These are phyloP conservation scores for Ascochyta lentis DNA, from an alignment of 2,329 filamentous ascomycete species.

Conservation along the genomic window DNA sequence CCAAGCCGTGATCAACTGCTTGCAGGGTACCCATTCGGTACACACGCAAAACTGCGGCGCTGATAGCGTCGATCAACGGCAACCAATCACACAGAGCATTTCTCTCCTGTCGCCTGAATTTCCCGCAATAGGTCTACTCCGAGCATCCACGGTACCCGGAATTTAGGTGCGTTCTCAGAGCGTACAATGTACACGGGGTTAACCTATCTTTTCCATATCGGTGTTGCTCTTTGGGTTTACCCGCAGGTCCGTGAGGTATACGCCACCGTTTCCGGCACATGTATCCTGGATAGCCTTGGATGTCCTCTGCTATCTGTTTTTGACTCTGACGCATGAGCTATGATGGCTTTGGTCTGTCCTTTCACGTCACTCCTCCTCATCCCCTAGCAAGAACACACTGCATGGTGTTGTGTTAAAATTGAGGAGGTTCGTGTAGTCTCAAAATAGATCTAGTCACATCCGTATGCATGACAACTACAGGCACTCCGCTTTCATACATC, in stretches of 20 bases:
- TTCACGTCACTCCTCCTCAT: too few species aligned
- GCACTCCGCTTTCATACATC: constrained; percentile 7
- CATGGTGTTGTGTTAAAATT: not conserved
- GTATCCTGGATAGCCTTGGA: not conserved
- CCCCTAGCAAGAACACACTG: not conserved
- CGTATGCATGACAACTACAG: not conserved
- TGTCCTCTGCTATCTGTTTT: not conserved
- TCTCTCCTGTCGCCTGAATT: not conserved
- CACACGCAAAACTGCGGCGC: not conserved
- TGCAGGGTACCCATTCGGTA: not conserved
- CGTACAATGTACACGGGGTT: too few species aligned
- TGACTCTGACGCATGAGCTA: not conserved
- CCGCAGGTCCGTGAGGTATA: not conserved
- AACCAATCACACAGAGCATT: not conserved
- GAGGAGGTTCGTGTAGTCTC: not conserved
- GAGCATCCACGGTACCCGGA: not conserved
- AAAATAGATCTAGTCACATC: constrained; percentile 2
- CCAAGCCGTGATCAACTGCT: not conserved
- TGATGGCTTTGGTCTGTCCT: not conserved
- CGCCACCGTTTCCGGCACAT: not conserved
- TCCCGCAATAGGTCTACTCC: not conserved
- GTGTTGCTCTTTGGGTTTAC: not conserved
- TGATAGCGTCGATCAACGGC: not conserved
- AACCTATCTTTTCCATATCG: not conserved
- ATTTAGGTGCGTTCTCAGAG: not conserved